Evolutionary conservation across 78 protist species (phyloP), one percentile per base, ranked within the genome.

Genomic region (Polysphondylium violaceum): DNA sequence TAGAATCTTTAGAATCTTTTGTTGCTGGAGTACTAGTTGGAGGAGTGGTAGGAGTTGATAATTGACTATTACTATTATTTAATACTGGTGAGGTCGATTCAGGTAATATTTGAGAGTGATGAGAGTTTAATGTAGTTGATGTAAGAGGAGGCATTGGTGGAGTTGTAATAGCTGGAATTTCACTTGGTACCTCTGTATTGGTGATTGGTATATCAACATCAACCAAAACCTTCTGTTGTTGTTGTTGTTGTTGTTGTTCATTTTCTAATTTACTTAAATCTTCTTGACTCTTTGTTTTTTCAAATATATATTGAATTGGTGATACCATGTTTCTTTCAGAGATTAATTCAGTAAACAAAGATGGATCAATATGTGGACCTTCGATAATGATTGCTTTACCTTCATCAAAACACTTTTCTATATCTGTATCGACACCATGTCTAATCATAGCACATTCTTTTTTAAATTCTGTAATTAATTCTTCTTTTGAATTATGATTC

Each of bases 371-470:
- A 31, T 83, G 91, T 58, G 91, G 91, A 38, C 91, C 91, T 43
- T 83, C 91, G 21, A 83, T 83, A 36, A 83, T 83, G 59, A 83
- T 83, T 2, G 91, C 91, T 69, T 83, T 83, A 44, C 91, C 91
- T 35, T 83, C 91, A 11, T 83, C 91, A 69, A 83, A 83, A n/a
- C 91, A 83, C 50, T 83, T 83, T 36, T 83, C 91, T 31, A 83
- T 69, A 40, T 83, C 91, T 31, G 91, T 83, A n/a, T 83, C 91
- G 1, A 83, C 91, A 71, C 91, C 91, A 59, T 83, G 91, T 40
- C 91, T 25, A 33, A 83, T 83, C 91, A 83, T 83, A 21, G 31
- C 65, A 47, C 91, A 83, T 27, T 83, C 91, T 29, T 83, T 83
- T 36, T 83, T 83, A 33, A 69, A 83, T 27, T 83, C 91, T 27